Evolutionary conservation across 1,284 basidiomycete genomes (phyloP).

Genomic region (Caloboletus firmus): DNA sequence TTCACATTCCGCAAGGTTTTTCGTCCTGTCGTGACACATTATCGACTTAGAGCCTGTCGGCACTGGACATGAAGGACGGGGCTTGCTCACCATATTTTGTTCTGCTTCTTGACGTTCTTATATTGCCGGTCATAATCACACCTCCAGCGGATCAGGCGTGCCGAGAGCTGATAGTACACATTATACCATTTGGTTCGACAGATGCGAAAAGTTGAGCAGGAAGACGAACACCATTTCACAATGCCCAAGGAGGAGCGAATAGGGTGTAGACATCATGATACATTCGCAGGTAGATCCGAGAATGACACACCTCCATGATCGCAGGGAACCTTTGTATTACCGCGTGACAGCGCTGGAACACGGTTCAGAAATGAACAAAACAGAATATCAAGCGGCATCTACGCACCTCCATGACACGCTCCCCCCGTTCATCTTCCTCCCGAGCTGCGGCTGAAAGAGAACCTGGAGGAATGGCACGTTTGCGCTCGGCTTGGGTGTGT

Average conservation of each 20-base stretch:
- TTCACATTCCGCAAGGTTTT: slow-evolving; percentile 32
- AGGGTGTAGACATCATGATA: neutral
- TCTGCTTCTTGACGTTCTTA: slow-evolving; percentile 20
- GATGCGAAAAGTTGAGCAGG: neutral
- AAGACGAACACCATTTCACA: neutral
- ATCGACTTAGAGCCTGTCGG: neutral
- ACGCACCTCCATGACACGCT: slow-evolving; percentile 10
- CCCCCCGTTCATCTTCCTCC: neutral
- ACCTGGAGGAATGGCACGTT: neutral
- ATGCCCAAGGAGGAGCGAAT: neutral
- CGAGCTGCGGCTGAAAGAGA: neutral
- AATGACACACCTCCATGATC: slow-evolving; percentile 30
- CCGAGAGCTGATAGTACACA: slow-evolving; percentile 35
- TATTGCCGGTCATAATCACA: slow-evolving; percentile 17
- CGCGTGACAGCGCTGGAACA: slow-evolving; percentile 11
- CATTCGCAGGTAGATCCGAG: neutral
- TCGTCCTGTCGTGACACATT: slow-evolving; percentile 33
- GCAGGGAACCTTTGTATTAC: slow-evolving; percentile 9
- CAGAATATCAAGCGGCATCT: neutral
- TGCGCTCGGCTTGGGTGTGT: neutral
- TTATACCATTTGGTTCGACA: neutral
- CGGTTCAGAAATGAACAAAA: neutral
- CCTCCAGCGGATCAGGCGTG: slow-evolving; percentile 38
- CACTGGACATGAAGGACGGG: neutral
- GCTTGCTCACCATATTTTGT: slow-evolving; percentile 36